Base-by-base conservation (phyloP, 352 stramenopile genomes). In the Peronosclerospora sorghi region DNA sequence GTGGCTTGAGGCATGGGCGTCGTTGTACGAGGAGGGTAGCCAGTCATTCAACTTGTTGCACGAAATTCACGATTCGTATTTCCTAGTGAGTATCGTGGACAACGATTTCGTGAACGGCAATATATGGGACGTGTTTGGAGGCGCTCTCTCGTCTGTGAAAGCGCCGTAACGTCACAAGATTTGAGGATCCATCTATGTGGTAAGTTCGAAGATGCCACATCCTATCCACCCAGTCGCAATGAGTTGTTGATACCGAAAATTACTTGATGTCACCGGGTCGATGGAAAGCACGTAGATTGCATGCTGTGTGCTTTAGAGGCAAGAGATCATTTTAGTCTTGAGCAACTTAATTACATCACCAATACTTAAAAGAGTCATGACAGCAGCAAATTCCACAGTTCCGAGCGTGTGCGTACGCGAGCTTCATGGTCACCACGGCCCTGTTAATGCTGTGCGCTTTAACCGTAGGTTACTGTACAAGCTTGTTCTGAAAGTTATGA, bases 31-130 rank as follows among this genome's bases (percentile, higher is more conserved):
- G 32, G 78, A 92, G 42, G 90, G 83, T 34, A 89, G 76, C 43
- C 29, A 62, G n/a, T 89, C 86, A 14, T 75, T 86, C 41, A 83
- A 91, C 34, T 66, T 98, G 32, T 72, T 99, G 48, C 83, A 97
- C 51, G 79, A 89, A 35, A 96, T 98, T 35, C 81, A 96, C 58
- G 91, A 98, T 73, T 86, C 89, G 37, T 98, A 97, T 63, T 98
- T 95, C 57, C 70, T 99, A 32, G 94, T 98, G 32, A 97, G 92
- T 45, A 96, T 99, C 43, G 95, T 99, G 56, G 95, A 99, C 74
- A 98, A 99, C 65, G 88, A 98, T 56, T 99, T 96, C 45, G 64
- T 89, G 42, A 76, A 81, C 38, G 79, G 79, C 37, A 74, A 92
- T 53, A 92, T 92, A 35, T 92, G 79, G 79, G 68, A 82, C 48